Evolutionary conservation across 2,329 filamentous ascomycete genomes (phyloP).

Genomic region (Fusarium poae): DNA sequence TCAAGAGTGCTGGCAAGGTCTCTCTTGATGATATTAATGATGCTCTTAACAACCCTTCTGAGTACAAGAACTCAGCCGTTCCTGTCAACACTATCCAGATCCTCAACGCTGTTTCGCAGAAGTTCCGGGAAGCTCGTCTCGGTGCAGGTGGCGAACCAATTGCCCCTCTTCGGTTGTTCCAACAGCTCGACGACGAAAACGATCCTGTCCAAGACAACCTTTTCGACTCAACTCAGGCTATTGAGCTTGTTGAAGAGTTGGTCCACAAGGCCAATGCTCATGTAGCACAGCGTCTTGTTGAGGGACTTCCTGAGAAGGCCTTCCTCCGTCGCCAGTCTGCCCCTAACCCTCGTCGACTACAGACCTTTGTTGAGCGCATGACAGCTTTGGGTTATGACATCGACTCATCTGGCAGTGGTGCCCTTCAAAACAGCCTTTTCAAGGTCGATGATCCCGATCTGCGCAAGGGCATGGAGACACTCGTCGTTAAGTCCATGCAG

Average conservation of each 20-base stretch:
- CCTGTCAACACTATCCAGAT: conserved; percentile 83
- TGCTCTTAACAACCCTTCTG: conserved; percentile 74
- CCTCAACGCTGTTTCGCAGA: conserved; percentile 84
- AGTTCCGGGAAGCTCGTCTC: conserved; percentile 90
- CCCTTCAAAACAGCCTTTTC: conserved; percentile 94
- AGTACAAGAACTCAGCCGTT: conserved; percentile 73
- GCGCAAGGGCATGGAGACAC: conserved; percentile 97
- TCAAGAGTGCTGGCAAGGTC: conserved; percentile 91
- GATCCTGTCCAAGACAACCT: conserved; percentile 97
- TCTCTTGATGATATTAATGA: conserved; percentile 88
- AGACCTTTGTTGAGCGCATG: conserved; percentile 95
- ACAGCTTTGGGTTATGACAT: conserved; percentile 89
- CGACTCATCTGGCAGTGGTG: conserved; percentile 88
- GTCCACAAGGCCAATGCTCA: conserved; percentile 92
- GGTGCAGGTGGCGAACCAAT: conserved; percentile 83
- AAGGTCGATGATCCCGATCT: conserved; percentile 89
- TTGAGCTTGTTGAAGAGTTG: conserved; percentile 95
- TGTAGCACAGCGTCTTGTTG: conserved; percentile 85
- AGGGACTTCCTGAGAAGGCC: conserved; percentile 89
- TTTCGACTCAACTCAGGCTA: conserved; percentile 88
- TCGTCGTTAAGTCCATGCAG: conserved; percentile 94
- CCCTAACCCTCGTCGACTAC: conserved; percentile 88
- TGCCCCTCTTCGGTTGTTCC: conserved; percentile 86
- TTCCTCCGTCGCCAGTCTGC: conserved; percentile 87
- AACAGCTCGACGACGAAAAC: conserved; percentile 97